Conservation (phyloP, 1,284 basidiomycete genomes). For the Waitea zeae region DNA sequence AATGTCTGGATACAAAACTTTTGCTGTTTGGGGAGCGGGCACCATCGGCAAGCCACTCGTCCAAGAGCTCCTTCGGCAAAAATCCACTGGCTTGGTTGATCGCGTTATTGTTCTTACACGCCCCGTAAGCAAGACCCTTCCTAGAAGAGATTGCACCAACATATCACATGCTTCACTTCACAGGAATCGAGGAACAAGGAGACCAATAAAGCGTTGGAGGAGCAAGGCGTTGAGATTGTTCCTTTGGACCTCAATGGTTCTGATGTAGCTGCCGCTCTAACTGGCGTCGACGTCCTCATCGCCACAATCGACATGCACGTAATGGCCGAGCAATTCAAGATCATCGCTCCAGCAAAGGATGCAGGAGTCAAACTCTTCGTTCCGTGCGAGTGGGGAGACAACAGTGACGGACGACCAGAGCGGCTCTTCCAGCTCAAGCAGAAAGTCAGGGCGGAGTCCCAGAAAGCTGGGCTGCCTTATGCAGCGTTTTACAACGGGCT, state of each 20-base stretch:
- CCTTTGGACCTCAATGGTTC: constrained; percentile 7
- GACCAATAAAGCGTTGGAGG: too few relatives aligned
- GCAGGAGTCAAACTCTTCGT: constrained; percentile 14
- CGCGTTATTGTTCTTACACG: background rate
- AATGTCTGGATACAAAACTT: constrained; percentile 12
- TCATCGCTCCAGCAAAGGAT: constrained; percentile 12
- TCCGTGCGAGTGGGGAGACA: constrained; percentile 13
- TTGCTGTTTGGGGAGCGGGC: constrained; percentile 11
- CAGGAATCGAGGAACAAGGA: too few relatives aligned
- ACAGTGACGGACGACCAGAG: constrained; percentile 5
- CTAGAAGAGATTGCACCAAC: too few relatives aligned
- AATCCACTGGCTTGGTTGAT: too few relatives aligned
- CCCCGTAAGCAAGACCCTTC: background rate
- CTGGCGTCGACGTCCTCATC: constrained; percentile 11
- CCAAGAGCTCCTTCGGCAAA: constrained; percentile 10
- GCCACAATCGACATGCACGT: constrained; percentile 8
- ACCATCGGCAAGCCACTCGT: constrained; percentile 10
- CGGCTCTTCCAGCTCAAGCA: constrained; percentile 6
- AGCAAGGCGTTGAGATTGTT: constrained; percentile 6
- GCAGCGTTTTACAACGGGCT: constrained; percentile 14
- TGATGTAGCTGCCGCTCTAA: constrained; percentile 7
- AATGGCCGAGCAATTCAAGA: constrained; percentile 7
- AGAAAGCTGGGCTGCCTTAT: constrained; percentile 7
- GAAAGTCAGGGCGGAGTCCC: constrained; percentile 4
- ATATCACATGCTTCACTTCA: too few relatives aligned